Conservation (phyloP, 257 asterid species). For the Gynochthodes officinalis region DNA sequence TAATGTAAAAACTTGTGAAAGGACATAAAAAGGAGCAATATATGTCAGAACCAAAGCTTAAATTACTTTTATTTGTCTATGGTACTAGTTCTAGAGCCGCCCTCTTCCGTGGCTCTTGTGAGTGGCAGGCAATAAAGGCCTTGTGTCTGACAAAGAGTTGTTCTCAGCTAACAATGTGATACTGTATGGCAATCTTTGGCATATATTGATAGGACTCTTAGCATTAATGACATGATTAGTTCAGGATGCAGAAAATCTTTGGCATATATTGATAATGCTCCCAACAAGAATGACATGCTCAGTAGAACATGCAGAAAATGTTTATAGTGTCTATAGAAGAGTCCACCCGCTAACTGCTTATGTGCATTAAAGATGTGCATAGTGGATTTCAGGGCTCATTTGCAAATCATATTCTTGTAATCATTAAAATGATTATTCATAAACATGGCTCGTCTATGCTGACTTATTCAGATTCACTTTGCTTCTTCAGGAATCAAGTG, state of each 20-base stretch:
- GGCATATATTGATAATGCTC: too few relatives aligned
- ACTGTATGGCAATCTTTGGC: background rate
- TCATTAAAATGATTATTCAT: background rate
- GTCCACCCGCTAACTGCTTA: background rate
- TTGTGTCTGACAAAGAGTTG: background rate
- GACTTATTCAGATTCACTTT: background rate
- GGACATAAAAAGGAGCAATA: background rate
- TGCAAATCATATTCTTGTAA: background rate
- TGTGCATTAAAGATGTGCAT: background rate
- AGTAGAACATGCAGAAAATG: too few relatives aligned
- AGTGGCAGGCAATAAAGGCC: background rate
- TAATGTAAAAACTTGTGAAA: background rate
- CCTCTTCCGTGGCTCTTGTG: too few relatives aligned
- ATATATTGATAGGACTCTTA: background rate
- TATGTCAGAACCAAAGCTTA: background rate
- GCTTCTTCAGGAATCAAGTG: conserved; percentile 56
- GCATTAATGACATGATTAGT: background rate
- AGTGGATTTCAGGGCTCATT: background rate
- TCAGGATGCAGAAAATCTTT: too few relatives aligned
- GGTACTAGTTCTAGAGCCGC: too few relatives aligned
- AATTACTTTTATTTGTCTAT: too few relatives aligned
- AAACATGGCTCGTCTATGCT: background rate
- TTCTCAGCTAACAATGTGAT: background rate
- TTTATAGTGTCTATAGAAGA: background rate
- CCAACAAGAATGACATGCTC: background rate